These are phyloP conservation scores for Diplogelasinospora grovesii DNA, from an alignment of 495 filamentous ascomycete species.

Conservation along the genomic window DNA sequence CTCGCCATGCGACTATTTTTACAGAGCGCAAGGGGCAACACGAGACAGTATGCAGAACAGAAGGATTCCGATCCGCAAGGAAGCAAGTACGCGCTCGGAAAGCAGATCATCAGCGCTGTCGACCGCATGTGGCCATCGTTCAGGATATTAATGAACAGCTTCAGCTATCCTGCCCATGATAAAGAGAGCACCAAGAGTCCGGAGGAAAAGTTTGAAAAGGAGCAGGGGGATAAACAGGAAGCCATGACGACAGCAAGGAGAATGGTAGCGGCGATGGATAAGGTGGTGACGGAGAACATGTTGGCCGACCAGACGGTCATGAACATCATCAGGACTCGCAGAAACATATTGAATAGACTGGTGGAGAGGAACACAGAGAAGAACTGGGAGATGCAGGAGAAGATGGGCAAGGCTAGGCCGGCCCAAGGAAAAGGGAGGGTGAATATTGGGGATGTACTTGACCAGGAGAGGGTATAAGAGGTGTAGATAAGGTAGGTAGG, in stretches of 20 bases:
- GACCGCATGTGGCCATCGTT: constrained; percentile 35
- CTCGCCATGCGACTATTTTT: constrained; percentile 32
- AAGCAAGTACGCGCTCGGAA: constrained; percentile 21
- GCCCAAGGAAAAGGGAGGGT: too few species aligned
- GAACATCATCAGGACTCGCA: constrained; percentile 18
- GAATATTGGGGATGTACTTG: too few species aligned
- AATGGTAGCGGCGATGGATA: constrained; percentile 36
- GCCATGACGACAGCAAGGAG: constrained; percentile 32
- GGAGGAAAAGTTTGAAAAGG: constrained; percentile 4
- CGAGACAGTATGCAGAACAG: constrained; percentile 13
- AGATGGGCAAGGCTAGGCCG: not conserved
- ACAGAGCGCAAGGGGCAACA: constrained; percentile 29
- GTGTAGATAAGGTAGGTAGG: too few species aligned
- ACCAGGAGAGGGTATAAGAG: too few species aligned
- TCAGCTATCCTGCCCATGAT: constrained; percentile 12
- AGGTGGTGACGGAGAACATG: constrained; percentile 20
- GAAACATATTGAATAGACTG: constrained; percentile 24
- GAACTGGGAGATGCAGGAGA: constrained; percentile 12
- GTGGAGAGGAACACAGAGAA: constrained; percentile 21
- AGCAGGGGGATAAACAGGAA: constrained; percentile 22
- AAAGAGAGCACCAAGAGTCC: constrained; percentile 12
- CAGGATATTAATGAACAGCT: constrained; percentile 19
- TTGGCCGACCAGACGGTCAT: constrained; percentile 1
- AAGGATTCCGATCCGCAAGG: constrained; percentile 4
- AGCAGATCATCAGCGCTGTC: constrained; percentile 30